Base-by-base conservation (phyloP, 495 filamentous ascomycete genomes). In the Daldinia caldariorum region DNA sequence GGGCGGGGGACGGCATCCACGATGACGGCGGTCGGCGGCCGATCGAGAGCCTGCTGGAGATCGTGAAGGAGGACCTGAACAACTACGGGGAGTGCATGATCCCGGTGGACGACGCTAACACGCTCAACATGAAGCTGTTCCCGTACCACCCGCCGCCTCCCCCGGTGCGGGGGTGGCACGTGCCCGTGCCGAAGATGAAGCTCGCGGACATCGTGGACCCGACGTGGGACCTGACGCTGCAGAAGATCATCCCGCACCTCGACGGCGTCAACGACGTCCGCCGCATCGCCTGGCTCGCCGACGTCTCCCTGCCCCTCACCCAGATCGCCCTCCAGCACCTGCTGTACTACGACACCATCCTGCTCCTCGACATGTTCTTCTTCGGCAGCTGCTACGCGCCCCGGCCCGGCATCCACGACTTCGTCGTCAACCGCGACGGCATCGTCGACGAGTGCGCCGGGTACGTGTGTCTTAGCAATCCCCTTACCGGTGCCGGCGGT, bases 51-150 rank as follows among this genome's bases (percentile, higher is more conserved):
- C 79, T 99, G 34, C 89, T 97, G 69, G 93, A 97, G 81, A 93
- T 93, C 67, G 84, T 99, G 61, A 90, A 97, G 81, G 92, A 97
- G 80, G 94, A 98, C 73, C 79, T 99, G 60, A 98, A 98, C 76
- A 97, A 96, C 74, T 99, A 98, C 71, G 92, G 90, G 72, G 95
- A 99, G 81, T 97, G 93, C 86, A 94, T 97, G 94, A 95, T 97
- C 71, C 92, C 94, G 1, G 92, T 97, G 72, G 90, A 97, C 78
- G 93, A 96, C 66, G 88, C 92, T 66, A 97, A 97, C 80, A 97
- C 93, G 10, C 87, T 99, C 76, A 97, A 97, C 79, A 91, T 99
- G 84, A 97, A 97, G 77, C 87, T 97, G 54, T 97, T 97, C 79
- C 93, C 92, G 0, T 87, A 90, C 55, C 93, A 94, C 72, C 85